Evolutionary conservation across 2,329 filamentous ascomycete species (phyloP), one percentile per base, ranked within the genome.

Genomic region (Pseudogymnoascus sp.): DNA sequence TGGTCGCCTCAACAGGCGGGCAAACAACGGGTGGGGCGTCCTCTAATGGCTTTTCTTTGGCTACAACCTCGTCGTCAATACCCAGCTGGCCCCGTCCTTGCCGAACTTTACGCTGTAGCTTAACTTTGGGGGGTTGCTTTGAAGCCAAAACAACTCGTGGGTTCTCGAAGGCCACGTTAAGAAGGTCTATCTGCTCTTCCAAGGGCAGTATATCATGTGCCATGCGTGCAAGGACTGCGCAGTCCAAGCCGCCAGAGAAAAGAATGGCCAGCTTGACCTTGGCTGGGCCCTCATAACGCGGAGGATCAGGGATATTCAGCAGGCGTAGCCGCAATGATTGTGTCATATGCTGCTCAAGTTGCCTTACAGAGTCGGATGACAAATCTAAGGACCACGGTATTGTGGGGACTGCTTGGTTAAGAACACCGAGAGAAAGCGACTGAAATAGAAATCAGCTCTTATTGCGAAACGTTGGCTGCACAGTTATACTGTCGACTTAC

Each of bases 151-250:
- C 86, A 66, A 87, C 84, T 33, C 90, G 83, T 0, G 92, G 93
- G 67, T 99, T 99, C 74, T 99, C 91, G 70, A 99, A 99, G 0
- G 93, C 94, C 52, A 99, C 93, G 68, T 99, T 99, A 66, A 99
- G 81, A 7, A 99, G 80, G 71, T 97, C 94, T 65, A 99, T 86
- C 1, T 82, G 78, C 69, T 95, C 87, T 3, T 80, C 75, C 0
- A 72, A 12, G 0, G 90, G 89, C 2, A 97, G 72, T 2, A 95
- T 75, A 11, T 96, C 88, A 71, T 96, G 90, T 10, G 83, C 80
- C 23, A 97, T 76, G 45, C 92, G 84, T 21, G 93, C 93, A 59
- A 99, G 79, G 0, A 97, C 80, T 0, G 92, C 93, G 72, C 94
- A 97, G 73, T 99, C 94, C 6, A 99, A 81, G 0, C 94, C 94